Evolutionary conservation across 2,329 filamentous ascomycete genomes (phyloP).

Genomic region (Torrubiellomyces zombiae): DNA sequence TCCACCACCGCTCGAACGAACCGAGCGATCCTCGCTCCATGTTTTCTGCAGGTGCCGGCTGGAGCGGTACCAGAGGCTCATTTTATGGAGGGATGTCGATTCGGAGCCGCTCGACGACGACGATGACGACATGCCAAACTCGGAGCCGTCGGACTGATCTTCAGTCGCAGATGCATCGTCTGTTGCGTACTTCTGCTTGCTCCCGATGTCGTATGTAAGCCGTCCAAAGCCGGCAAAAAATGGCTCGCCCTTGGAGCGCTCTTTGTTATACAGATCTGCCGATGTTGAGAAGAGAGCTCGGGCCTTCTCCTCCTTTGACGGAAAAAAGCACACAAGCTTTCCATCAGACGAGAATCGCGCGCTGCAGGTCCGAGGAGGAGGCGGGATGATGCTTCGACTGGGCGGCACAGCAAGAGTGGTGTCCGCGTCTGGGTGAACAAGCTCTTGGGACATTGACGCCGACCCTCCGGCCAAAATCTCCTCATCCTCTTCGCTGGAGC

Average conservation of each 20-base stretch:
- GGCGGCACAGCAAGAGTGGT: constrained; percentile 33
- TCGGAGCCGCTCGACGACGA: constrained; percentile 44
- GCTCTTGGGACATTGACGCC: constrained; percentile 44
- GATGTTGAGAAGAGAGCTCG: constrained; percentile 30
- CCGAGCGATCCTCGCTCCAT: constrained; percentile 38
- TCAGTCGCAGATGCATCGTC: constrained; percentile 36
- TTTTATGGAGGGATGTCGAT: constrained; percentile 43
- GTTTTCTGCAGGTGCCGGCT: constrained; percentile 34
- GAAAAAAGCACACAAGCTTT: constrained; percentile 50
- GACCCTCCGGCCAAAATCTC: constrained; percentile 35
- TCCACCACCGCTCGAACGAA: constrained; percentile 43
- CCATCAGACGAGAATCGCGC: constrained; percentile 46
- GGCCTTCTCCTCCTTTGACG: constrained; percentile 47
- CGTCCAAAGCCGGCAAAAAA: constrained; percentile 41
- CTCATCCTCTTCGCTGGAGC: constrained; percentile 67
- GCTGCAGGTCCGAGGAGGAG: constrained; percentile 40
- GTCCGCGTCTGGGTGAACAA: constrained; percentile 36
- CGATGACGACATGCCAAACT: constrained; percentile 27
- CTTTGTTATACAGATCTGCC: constrained; percentile 26
- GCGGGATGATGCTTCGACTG: constrained; percentile 36
- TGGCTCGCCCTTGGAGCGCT: constrained; percentile 35
- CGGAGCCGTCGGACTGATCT: constrained; percentile 32
- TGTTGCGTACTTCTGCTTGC: constrained; percentile 26
- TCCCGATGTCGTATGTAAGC: constrained; percentile 32
- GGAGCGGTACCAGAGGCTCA: constrained; percentile 39